Conservation (phyloP, 2,329 filamentous ascomycete genomes). For the Magnaporthales sp. region DNA sequence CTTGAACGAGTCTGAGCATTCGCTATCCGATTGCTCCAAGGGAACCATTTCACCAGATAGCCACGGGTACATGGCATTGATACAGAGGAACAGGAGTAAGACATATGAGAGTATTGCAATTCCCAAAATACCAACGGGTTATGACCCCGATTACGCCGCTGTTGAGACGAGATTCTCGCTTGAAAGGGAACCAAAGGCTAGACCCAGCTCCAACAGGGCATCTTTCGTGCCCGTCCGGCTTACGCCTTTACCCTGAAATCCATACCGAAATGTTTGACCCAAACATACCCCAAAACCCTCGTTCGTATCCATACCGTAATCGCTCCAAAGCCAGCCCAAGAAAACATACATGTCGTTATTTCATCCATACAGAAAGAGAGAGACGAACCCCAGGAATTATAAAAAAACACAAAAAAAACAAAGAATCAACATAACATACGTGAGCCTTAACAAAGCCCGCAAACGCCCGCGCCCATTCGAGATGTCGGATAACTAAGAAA, state of each 20-base stretch:
- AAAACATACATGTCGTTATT: background rate
- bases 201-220: background rate
- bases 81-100: background rate
- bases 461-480: background rate
- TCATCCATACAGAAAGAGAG: background rate
- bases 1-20: no score
- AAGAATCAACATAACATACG: background rate
- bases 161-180: background rate
- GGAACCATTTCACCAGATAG: background rate
- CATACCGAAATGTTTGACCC: background rate
- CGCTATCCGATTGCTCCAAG: no score
- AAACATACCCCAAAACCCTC: background rate
- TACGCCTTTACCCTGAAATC: background rate
- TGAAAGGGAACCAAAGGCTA: background rate
- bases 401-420: background rate
- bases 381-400: background rate
- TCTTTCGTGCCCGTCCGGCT: background rate
- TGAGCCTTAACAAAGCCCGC: background rate
- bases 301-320: background rate
- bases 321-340: background rate
- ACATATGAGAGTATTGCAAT: background rate
- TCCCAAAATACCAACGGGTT: background rate
- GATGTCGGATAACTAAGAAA: background rate
- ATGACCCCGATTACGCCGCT: background rate
- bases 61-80: background rate